phyloP scores from a whole-genome alignment of 164 flowering plant species.

The Cinnamomum micranthum region DNA sequence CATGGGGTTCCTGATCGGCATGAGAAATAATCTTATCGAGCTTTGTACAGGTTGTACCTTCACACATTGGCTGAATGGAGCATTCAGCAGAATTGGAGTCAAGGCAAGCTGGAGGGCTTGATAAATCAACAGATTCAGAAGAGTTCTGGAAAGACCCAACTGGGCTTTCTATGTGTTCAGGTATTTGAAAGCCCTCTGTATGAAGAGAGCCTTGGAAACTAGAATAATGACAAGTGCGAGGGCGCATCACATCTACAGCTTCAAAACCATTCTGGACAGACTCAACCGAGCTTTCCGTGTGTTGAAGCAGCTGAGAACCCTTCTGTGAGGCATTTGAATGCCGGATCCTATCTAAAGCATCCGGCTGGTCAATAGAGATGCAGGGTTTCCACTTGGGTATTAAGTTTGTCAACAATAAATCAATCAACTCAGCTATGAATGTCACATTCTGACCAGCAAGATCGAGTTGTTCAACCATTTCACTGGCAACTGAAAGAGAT shows the following conservation, averaged over 20 bases:
- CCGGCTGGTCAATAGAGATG: constrained; percentile 27
- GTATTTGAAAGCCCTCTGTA: constrained; percentile 9
- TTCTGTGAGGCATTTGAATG: neutral
- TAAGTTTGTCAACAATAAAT: constrained; percentile 47
- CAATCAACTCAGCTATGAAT: constrained; percentile 77
- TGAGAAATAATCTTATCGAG: constrained; percentile 19
- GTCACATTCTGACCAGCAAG: constrained; percentile 61
- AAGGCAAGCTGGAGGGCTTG: constrained; percentile 12
- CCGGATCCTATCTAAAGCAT: constrained; percentile 21
- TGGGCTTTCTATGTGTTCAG: constrained; percentile 13
- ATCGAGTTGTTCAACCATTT: constrained; percentile 87
- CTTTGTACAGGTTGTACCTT: constrained; percentile 12
- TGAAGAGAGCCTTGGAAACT: constrained; percentile 16
- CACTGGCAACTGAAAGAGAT: constrained; percentile 64
- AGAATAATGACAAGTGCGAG: constrained; percentile 11
- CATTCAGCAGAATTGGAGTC: constrained; percentile 19
- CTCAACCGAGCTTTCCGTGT: constrained; percentile 12
- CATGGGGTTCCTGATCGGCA: constrained; percentile 17
- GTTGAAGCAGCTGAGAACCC: constrained; percentile 8
- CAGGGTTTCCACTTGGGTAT: constrained; percentile 59
- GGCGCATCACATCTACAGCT: constrained; percentile 14
- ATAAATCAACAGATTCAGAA: constrained; percentile 15
- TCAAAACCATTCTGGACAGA: constrained; percentile 19
- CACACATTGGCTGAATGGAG: constrained; percentile 13
- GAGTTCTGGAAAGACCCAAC: constrained; percentile 19